phyloP scores from a whole-genome alignment of 495 filamentous ascomycete genomes.

The Xylaria palmicola region DNA sequence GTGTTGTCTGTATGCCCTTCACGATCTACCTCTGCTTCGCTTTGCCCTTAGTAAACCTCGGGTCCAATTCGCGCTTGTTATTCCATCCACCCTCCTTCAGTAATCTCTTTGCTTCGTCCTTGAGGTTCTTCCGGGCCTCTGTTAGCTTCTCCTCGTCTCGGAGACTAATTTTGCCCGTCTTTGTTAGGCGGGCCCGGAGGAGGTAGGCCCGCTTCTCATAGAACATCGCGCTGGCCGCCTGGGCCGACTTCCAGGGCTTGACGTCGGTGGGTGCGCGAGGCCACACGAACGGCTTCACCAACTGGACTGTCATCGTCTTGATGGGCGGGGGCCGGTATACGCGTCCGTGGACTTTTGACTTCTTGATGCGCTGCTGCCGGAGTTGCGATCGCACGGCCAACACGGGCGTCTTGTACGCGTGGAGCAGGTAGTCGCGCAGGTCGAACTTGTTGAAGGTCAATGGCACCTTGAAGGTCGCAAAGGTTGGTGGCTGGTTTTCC shows the following conservation, averaged over 20 bases:
- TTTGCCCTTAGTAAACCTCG: slow-evolving; percentile 28
- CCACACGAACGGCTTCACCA: slow-evolving; percentile 81
- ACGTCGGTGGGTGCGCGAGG: slow-evolving; percentile 40
- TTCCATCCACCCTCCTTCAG: slow-evolving; percentile 44
- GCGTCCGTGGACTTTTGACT: slow-evolving; percentile 39
- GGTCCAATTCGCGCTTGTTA: slow-evolving; percentile 29
- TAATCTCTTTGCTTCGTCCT: slow-evolving; percentile 59
- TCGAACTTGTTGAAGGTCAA: slow-evolving; percentile 90
- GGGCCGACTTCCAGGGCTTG: slow-evolving; percentile 22
- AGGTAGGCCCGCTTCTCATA: slow-evolving; percentile 43
- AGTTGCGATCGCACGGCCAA: slow-evolving; percentile 75
- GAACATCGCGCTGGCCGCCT: slow-evolving; percentile 23
- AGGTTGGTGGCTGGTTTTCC: slow-evolving; percentile 67
- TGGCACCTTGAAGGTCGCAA: slow-evolving; percentile 81
- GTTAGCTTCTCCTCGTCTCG: slow-evolving; percentile 36
- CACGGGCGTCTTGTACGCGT: slow-evolving; percentile 68
- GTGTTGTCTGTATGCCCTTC: neutral
- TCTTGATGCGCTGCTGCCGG: slow-evolving; percentile 61
- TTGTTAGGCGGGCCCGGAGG: slow-evolving; percentile 33
- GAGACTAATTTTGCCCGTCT: slow-evolving; percentile 20
- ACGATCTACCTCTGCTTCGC: slow-evolving; percentile 8
- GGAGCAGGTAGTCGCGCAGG: slow-evolving; percentile 81
- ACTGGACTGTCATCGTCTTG: slow-evolving; percentile 91
- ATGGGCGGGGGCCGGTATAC: slow-evolving; percentile 62
- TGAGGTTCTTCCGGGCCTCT: slow-evolving; percentile 37